Evolutionary conservation across 2,329 filamentous ascomycete species (phyloP).

Genomic region (Trichoderma atrobrunneum): DNA sequence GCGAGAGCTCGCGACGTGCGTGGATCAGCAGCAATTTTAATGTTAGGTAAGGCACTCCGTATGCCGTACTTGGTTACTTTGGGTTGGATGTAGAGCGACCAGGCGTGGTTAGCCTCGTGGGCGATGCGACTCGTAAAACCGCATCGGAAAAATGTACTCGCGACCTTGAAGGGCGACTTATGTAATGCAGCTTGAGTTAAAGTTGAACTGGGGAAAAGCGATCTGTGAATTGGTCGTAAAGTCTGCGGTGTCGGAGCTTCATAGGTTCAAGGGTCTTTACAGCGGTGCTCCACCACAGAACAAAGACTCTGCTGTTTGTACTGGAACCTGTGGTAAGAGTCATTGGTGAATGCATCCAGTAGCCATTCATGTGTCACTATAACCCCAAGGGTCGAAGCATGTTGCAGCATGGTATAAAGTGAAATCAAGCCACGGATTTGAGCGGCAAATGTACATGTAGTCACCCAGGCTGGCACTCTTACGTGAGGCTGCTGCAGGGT

Average conservation of each 20-base stretch:
- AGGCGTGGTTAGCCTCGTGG: not conserved
- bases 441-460: not conserved
- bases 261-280: not conserved
- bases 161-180: not conserved
- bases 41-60: not conserved
- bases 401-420: not conserved
- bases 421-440: not conserved
- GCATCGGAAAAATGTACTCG: constrained; percentile 1
- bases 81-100: not conserved
- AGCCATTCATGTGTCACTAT: not conserved
- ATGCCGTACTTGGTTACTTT: not conserved
- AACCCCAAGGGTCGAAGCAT: not conserved
- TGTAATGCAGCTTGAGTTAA: not conserved
- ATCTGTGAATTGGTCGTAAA: not conserved
- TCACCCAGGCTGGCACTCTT: constrained; percentile 2
- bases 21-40: not conserved
- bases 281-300: not conserved
- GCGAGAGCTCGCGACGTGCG: constrained; percentile 13
- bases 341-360: not conserved
- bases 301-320: not conserved
- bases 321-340: not conserved
- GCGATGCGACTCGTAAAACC: not conserved
- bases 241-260: constrained; percentile 14
- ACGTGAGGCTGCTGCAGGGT: not conserved
- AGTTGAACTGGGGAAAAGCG: not conserved